Evolutionary conservation across 768 basidiomycete species (phyloP), one percentile per base, ranked within the genome.

Genomic region (Agaricus sinodeliciosus): DNA sequence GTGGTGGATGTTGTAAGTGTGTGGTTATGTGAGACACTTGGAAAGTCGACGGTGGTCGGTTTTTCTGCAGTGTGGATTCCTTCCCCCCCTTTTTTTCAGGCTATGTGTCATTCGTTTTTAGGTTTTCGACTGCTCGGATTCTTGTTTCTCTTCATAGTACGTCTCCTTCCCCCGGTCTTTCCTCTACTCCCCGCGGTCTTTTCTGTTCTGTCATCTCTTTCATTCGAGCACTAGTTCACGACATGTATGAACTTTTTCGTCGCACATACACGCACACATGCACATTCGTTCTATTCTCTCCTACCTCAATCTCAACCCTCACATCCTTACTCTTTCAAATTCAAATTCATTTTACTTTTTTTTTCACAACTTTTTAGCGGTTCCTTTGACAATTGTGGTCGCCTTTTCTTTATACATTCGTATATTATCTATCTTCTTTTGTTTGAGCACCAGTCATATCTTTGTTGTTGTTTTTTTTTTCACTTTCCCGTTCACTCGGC

Each of bases 1-100:
- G 67, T 28, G 78, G 73, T 27, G 82, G 85, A 36, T 90, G 89
- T 63, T 91, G 89, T 75, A 87, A 84, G 69, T 91, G 89, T 69
- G 70, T 87, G 59, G 77, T 91, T 65, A 91, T 91, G 89, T 91
- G 80, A 89, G 56, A 9, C 7, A 31, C 4, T 11, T 11, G 31
- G 31, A 31, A 31, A 31, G 31, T 31, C 31, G 28, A 12, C 9
- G 12, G 3, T n/a, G 13, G 50, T 42, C 41, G 12, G 49, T 42
- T 34, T n/a, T 22, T 35, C 28, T 49, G 16, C 26, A 28, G 11
- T 26, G 36, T 36, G 39, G 13, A 45, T 22, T 41, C 9, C 18
- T 37, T 2, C 3, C 22, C 35, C 47, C 39, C 12, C 26, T 19
- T 16, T 43, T 25, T 34, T 34, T 35, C 9, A 9, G n/a, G 22